Evolutionary conservation across 345 rosid genomes (phyloP).

Genomic region (Dipteronia sinensis): DNA sequence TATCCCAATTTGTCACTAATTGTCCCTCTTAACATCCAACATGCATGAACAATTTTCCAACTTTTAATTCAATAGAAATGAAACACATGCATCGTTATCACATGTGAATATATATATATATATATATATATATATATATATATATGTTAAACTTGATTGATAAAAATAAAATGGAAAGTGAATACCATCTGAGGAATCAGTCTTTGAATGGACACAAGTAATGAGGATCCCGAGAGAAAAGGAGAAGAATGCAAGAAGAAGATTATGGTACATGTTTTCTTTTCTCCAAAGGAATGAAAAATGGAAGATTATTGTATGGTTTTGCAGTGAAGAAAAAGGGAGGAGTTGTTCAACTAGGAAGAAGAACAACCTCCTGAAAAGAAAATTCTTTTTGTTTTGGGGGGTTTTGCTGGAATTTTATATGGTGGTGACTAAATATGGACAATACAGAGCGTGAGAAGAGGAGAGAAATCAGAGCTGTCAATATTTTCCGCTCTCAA

Average conservation of each 20-base stretch:
- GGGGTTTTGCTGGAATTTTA: neutral
- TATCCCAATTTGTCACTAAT: too few relatives aligned
- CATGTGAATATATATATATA: neutral
- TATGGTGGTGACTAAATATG: constrained; percentile 35
- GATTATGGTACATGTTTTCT: constrained; percentile 20
- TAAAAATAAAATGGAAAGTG: neutral
- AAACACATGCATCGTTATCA: neutral
- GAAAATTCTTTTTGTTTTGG: neutral
- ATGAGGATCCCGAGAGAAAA: constrained; percentile 38
- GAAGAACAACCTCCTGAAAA: constrained; percentile 4
- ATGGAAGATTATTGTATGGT: too few relatives aligned
- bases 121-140: neutral
- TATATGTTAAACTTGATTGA: neutral
- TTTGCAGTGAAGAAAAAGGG: neutral
- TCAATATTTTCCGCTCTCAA: constrained; percentile 27
- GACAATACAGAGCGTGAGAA: constrained; percentile 35
- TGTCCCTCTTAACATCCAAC: neutral
- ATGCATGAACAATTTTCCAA: neutral
- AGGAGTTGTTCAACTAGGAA: constrained; percentile 16
- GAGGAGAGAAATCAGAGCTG: constrained; percentile 37
- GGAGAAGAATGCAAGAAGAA: constrained; percentile 27
- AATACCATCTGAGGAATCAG: constrained; percentile 59
- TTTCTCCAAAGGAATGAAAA: neutral
- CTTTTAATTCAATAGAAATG: neutral
- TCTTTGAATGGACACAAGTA: constrained; percentile 48